These are phyloP conservation scores for Metschnikowia arizonensis DNA, from an alignment of 805 yeast genomes.

Conservation along the genomic window DNA sequence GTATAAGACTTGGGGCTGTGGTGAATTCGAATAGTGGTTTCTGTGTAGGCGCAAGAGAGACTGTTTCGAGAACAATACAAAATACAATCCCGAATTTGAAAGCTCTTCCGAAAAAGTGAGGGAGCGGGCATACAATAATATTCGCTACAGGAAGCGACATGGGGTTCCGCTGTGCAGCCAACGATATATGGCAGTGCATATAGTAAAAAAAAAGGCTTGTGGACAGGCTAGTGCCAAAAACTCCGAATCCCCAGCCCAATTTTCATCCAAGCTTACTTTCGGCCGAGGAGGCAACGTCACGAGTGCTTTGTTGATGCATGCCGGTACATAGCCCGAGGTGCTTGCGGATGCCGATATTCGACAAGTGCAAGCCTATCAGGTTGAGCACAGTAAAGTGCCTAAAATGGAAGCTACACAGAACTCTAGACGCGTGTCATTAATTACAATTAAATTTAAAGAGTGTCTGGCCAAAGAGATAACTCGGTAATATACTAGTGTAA, in stretches of 20 bases:
- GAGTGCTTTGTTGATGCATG: background rate
- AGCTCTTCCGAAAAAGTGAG: constrained; percentile 4
- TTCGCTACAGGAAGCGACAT: constrained; percentile 5
- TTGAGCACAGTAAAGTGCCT: background rate
- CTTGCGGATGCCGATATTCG: background rate
- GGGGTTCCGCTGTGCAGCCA: background rate
- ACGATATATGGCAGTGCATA: background rate
- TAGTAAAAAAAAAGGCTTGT: background rate
- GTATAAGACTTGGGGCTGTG: background rate
- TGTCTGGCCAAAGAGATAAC: too few species aligned
- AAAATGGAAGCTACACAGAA: background rate
- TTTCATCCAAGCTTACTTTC: background rate
- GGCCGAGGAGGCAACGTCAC: background rate
- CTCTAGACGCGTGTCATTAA: background rate
- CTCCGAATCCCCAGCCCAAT: background rate
- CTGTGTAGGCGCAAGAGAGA: constrained; percentile 5
- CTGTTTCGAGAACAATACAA: constrained; percentile 4
- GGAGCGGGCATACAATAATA: constrained; percentile 5
- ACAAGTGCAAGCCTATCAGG: background rate
- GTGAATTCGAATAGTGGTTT: background rate
- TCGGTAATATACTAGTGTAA: background rate
- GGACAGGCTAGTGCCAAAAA: background rate
- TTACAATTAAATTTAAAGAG: too few species aligned
- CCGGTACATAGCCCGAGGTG: background rate
- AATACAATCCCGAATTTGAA: constrained; percentile 1